Base-by-base conservation (phyloP, 305 asterid genomes). In the Solanum chacoense region DNA sequence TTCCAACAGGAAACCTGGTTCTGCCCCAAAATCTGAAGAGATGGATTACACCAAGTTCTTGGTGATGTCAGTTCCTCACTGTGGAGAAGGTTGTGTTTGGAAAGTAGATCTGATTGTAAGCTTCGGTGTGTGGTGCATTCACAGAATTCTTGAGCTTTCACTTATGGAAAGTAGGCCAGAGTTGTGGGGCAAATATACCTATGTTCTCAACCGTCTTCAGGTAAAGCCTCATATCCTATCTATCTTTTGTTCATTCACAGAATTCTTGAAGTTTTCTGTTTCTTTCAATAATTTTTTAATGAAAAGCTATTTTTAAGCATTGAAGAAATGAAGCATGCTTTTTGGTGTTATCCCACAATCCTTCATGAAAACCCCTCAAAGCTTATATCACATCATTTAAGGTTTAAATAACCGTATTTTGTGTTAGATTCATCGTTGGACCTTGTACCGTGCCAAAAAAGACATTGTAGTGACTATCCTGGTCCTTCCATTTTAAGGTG, bases 111-210 rank as follows among this genome's bases (percentile, higher is more conserved):
- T 97, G 75, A 90, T 97, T 80, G 88, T 94, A 85, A 95, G 99
- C 96, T 97, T 96, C 88, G 99, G 99, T 18, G 98, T 97, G 32
- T 97, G 99, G 99, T 94, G 98, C 93, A 96, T 97, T 90, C 99
- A 94, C 89, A 93, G 99, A 91, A 92, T 97, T 88, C 98, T 97
- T 40, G 99, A 95, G 87, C 98, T 96, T 84, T 97, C 98, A 55
- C 96, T 95, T 55, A 92, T 95, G 98, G 99, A 97, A 91, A 97
- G 99, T 92, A 87, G 99, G 90, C 99, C 99, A 1, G 99, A 97
- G 90, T 97, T 97, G 55, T 97, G 99, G 99, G 99, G 99, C 36
- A 97, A 95, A 89, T 97, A 97, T 90, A 97, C 99, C 36, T 96
- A 89, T 76, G 99, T 96, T 63, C 98, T 97, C 55, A 97, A 97